phyloP scores from a whole-genome alignment of 495 filamentous ascomycete species.

The Cenococcum geophilum region DNA sequence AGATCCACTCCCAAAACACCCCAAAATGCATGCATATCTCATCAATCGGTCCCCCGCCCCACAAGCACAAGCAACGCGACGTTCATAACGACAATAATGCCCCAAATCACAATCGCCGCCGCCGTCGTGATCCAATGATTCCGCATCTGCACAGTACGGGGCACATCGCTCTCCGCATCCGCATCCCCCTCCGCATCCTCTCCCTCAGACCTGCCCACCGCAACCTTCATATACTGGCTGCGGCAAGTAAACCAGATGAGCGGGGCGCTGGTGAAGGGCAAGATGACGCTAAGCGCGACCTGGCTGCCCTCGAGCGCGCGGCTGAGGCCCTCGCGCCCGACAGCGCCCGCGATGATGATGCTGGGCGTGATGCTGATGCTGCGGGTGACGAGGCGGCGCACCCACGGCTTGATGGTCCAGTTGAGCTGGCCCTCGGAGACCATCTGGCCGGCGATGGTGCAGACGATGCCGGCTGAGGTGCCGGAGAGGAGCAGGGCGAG shows the following conservation, averaged over 20 bases:
- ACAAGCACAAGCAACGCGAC: conserved; percentile 37
- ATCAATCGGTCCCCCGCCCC: conserved; percentile 6
- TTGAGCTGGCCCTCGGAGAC: conserved; percentile 71
- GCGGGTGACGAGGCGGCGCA: conserved; percentile 63
- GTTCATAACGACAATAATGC: conserved; percentile 41
- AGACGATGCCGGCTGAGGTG: conserved; percentile 70
- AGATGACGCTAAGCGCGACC: conserved; percentile 70
- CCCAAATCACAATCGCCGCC: conserved; percentile 38
- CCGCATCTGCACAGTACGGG: conserved; percentile 32
- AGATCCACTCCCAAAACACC: background rate
- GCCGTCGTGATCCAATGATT: conserved; percentile 35
- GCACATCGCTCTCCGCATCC: background rate
- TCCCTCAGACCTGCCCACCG: conserved; percentile 12
- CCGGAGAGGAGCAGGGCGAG: conserved; percentile 73
- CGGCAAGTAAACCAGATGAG: conserved; percentile 83
- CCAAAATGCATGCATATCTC: background rate
- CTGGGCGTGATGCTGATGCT: conserved; percentile 71
- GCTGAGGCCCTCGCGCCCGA: conserved; percentile 63
- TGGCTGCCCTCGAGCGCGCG: conserved; percentile 72
- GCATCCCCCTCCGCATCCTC: conserved; percentile 1
- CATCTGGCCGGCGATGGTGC: conserved; percentile 81
- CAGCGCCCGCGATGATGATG: conserved; percentile 75
- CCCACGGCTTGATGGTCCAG: conserved; percentile 65
- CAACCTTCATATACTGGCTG: conserved; percentile 74
- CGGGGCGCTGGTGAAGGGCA: conserved; percentile 77